These are phyloP conservation scores for Talaromyces wortmannii DNA, from an alignment of 495 filamentous ascomycete species.

Conservation along the genomic window DNA sequence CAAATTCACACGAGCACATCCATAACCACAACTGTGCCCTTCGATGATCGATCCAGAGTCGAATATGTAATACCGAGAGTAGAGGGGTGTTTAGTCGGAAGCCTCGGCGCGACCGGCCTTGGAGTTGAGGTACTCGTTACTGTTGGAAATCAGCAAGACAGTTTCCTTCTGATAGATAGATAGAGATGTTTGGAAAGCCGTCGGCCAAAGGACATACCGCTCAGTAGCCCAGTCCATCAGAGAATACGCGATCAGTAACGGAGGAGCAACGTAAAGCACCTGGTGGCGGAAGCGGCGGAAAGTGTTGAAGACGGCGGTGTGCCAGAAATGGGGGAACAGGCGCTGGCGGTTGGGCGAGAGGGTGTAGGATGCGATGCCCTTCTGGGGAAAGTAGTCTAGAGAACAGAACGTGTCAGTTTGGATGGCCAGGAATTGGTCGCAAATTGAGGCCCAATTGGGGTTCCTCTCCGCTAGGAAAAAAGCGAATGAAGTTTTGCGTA, in stretches of 20 bases:
- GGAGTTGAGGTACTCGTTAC: constrained; percentile 89
- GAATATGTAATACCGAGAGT: not conserved
- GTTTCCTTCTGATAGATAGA: not conserved
- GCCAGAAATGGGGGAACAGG: constrained; percentile 50
- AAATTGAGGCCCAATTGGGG: not conserved
- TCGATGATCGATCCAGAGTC: no score
- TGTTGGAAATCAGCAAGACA: constrained; percentile 18
- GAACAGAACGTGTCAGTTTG: not conserved
- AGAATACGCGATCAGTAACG: constrained; percentile 67
- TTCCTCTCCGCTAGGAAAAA: not conserved
- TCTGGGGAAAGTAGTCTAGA: constrained; percentile 37
- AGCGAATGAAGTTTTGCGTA: not conserved
- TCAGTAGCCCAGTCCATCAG: constrained; percentile 81
- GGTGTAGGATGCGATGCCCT: constrained; percentile 55
- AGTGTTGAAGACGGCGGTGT: constrained; percentile 60
- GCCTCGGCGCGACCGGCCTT: constrained; percentile 64
- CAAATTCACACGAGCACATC: not conserved
- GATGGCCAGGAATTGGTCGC: not conserved
- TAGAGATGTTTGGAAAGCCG: not conserved
- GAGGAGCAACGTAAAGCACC: constrained; percentile 76
- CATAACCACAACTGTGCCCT: not conserved
- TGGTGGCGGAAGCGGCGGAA: constrained; percentile 56
- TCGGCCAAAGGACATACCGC: constrained; percentile 41
- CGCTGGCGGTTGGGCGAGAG: constrained; percentile 60
- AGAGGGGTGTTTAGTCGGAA: constrained; percentile 21